These are phyloP conservation scores for Claviceps purpurea DNA, from an alignment of 2,329 filamentous ascomycete species.

Conservation along the genomic window DNA sequence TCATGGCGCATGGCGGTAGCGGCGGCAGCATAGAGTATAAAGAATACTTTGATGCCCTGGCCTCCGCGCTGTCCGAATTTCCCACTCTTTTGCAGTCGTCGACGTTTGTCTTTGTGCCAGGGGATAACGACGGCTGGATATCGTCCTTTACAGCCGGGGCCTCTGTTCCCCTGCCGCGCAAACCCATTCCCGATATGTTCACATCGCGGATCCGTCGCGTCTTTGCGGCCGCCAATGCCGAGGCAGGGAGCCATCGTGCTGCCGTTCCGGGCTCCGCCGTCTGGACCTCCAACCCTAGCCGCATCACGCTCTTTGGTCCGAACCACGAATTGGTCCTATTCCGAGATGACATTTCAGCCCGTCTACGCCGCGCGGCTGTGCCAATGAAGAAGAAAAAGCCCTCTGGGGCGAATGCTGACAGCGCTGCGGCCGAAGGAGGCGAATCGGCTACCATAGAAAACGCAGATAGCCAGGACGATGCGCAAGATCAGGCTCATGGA, in stretches of 20 bases:
- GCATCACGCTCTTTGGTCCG: slow-evolving; percentile 74
- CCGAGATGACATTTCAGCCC: slow-evolving; percentile 70
- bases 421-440: slow-evolving; percentile 20
- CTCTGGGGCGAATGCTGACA: not conserved
- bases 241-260: slow-evolving; percentile 40
- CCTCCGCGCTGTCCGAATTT: slow-evolving; percentile 70
- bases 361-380: slow-evolving; percentile 65
- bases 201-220: slow-evolving; percentile 73
- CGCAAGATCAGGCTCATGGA: slow-evolving; percentile 6
- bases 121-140: slow-evolving; percentile 95
- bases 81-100: slow-evolving; percentile 64
- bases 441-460: slow-evolving; percentile 7
- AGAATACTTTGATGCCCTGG: slow-evolving; percentile 84
- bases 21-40: slow-evolving; percentile 91
- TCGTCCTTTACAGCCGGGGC: slow-evolving; percentile 72
- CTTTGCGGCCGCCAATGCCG: slow-evolving; percentile 66
- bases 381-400: slow-evolving; percentile 46
- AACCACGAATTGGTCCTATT: slow-evolving; percentile 79
- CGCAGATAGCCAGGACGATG: slow-evolving; percentile 8
- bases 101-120: slow-evolving; percentile 86
- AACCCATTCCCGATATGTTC: slow-evolving; percentile 73
- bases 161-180: slow-evolving; percentile 54
- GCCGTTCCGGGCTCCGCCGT: slow-evolving; percentile 43
- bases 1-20: slow-evolving; percentile 54
- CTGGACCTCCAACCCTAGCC: slow-evolving; percentile 80